A percentile compares a stretch with the other conserved stretches of the same genome.
Conservation (phyloP, 73 alveolate species). For the Blepharisma japonicum region DNA sequence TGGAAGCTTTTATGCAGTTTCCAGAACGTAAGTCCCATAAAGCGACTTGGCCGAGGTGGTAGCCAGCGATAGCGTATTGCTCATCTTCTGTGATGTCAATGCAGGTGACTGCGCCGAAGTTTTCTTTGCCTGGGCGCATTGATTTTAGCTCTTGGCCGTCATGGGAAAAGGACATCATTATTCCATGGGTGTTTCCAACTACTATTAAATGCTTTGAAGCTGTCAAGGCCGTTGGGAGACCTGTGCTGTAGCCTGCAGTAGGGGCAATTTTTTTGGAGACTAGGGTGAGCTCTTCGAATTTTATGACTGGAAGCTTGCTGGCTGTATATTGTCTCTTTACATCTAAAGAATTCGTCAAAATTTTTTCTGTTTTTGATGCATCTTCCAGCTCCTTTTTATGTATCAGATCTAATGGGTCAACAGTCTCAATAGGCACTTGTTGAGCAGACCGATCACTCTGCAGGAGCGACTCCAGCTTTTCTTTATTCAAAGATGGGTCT, state of each 20-base stretch:
- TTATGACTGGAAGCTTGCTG: constrained; percentile 17
- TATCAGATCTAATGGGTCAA: constrained; percentile 9
- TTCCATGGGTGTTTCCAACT: neutral
- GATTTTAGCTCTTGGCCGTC: constrained; percentile 21
- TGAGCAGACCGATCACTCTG: too few relatives aligned
- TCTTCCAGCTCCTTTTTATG: constrained; percentile 14
- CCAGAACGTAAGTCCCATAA: constrained; percentile 33
- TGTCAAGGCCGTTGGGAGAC: neutral
- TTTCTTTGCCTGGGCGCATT: neutral
- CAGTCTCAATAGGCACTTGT: too few relatives aligned
- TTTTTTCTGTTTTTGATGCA: neutral
- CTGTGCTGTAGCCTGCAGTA: neutral
- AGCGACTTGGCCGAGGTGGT: constrained; percentile 9
- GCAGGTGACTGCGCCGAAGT: constrained; percentile 4
- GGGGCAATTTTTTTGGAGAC: constrained; percentile 25
- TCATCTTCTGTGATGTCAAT: constrained; percentile 19
- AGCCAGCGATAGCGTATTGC: constrained; percentile 13
- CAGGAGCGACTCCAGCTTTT: too few relatives aligned
- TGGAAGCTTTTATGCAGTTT: constrained; percentile 13
- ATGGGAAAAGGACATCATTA: neutral
- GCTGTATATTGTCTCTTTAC: constrained; percentile 25
- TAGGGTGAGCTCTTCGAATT: constrained; percentile 25
- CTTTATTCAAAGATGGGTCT: too few relatives aligned
- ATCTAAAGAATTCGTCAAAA: neutral
- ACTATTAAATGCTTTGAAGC: constrained; percentile 15